Evolutionary conservation across 2,329 filamentous ascomycete species (phyloP).

Genomic region (Scedosporium minutisporum): DNA sequence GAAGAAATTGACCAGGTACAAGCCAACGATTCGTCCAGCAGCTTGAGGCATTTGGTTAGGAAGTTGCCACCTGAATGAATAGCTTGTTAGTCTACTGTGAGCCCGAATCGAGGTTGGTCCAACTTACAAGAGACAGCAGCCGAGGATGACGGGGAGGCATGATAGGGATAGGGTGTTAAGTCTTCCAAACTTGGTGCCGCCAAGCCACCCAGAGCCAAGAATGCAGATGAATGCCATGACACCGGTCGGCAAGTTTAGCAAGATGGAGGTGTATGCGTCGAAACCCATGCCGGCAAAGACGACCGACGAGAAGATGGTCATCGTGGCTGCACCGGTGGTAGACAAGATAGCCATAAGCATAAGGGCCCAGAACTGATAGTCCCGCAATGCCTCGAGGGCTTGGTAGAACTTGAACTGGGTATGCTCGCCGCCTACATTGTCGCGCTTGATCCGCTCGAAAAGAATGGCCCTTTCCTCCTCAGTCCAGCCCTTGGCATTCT

Average conservation of each 20-base stretch:
- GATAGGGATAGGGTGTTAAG: constrained; percentile 17
- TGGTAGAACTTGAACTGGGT: constrained; percentile 41
- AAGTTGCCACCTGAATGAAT: constrained; percentile 16
- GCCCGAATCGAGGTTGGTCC: neutral
- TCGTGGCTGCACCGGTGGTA: constrained; percentile 19
- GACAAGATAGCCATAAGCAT: constrained; percentile 19
- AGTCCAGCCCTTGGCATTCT: constrained; percentile 10
- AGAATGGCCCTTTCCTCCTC: constrained; percentile 33
- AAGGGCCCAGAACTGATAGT: constrained; percentile 23
- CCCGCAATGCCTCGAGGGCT: constrained; percentile 40
- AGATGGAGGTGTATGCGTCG: constrained; percentile 20
- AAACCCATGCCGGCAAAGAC: constrained; percentile 26
- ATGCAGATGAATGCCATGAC: constrained; percentile 20
- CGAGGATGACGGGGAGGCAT: constrained; percentile 19
- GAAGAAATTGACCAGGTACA: constrained; percentile 22
- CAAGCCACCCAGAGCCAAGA: constrained; percentile 20
- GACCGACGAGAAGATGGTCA: constrained; percentile 21
- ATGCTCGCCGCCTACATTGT: constrained; percentile 36
- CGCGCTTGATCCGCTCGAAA: constrained; percentile 38
- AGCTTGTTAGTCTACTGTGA: neutral
- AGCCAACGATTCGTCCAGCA: constrained; percentile 18
- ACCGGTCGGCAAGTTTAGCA: constrained; percentile 22
- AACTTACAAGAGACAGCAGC: constrained; percentile 18
- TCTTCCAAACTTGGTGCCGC: constrained; percentile 13
- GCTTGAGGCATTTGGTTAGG: constrained; percentile 9